Evolutionary conservation across 495 filamentous ascomycete species (phyloP).

Genomic region (Margaritispora aquatica): DNA sequence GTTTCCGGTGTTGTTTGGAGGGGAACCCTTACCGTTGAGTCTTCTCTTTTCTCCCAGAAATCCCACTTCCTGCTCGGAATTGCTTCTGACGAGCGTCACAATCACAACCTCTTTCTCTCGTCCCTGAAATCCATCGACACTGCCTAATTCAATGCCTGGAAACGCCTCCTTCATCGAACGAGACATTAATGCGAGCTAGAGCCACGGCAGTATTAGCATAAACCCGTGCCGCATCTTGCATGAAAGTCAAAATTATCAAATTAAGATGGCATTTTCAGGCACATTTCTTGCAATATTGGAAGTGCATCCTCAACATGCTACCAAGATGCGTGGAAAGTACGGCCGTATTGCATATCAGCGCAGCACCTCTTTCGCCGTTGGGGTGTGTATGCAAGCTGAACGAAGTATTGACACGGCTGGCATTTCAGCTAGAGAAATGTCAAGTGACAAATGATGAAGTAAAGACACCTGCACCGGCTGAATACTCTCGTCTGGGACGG

Average conservation of each 20-base stretch:
- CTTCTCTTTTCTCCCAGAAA: slow-evolving; percentile 91
- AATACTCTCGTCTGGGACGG: not conserved
- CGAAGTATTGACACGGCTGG: not conserved
- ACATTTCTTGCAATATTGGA: not conserved
- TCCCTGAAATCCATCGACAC: slow-evolving; percentile 95
- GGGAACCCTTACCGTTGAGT: slow-evolving; percentile 62
- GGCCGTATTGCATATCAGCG: no score
- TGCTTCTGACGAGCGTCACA: slow-evolving; percentile 85
- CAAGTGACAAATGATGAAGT: not conserved
- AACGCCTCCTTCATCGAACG: slow-evolving; percentile 69
- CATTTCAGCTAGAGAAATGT: not conserved
- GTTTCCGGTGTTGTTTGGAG: not conserved
- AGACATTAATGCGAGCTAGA: slow-evolving; percentile 64
- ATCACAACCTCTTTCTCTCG: slow-evolving; percentile 95
- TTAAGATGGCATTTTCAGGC: not conserved
- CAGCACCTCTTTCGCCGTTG: not conserved
- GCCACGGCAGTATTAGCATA: not conserved
- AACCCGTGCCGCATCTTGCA: not conserved
- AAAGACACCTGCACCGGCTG: not conserved
- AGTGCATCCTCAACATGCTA: not conserved
- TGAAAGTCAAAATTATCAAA: not conserved
- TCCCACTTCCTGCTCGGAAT: slow-evolving; percentile 77
- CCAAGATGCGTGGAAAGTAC: not conserved
- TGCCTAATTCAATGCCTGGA: slow-evolving; percentile 82
- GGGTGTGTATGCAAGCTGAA: not conserved